phyloP scores from a whole-genome alignment of 352 stramenopile species.

The Pseudoperonospora humuli region DNA sequence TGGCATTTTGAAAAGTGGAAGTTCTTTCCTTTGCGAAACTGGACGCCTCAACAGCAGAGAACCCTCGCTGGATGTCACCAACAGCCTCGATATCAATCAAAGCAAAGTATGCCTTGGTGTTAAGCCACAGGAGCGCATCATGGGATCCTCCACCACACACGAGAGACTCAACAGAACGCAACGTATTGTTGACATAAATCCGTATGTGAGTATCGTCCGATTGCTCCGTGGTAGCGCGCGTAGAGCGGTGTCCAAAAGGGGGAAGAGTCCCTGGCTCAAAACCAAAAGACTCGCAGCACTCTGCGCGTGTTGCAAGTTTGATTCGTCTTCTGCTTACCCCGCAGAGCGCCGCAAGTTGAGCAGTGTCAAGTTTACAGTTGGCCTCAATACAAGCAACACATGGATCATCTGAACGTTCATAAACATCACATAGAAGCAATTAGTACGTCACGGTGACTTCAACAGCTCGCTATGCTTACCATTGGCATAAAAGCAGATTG shows the following conservation, averaged over 20 bases:
- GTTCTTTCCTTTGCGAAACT: too few species aligned
- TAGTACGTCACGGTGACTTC: background rate
- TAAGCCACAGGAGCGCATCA: too few species aligned
- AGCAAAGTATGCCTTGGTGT: too few species aligned
- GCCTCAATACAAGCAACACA: conserved; percentile 54
- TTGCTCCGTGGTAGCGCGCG: background rate
- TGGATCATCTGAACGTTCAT: conserved; percentile 27
- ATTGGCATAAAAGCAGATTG: conserved; percentile 26
- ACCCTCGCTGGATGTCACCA: too few species aligned
- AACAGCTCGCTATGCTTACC: conserved; percentile 7
- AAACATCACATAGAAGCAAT: background rate
- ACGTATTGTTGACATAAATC: conserved; percentile 36
- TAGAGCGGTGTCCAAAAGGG: conserved; percentile 28
- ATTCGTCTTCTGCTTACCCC: conserved; percentile 51
- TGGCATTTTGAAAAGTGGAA: too few species aligned
- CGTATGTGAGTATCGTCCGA: conserved; percentile 7
- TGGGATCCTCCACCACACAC: too few species aligned
- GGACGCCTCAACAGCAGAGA: too few species aligned
- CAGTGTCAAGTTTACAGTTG: conserved; percentile 50
- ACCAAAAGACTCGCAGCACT: conserved; percentile 54
- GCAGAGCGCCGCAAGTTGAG: conserved; percentile 38
- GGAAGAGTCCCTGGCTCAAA: too few species aligned
- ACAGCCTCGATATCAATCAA: too few species aligned
- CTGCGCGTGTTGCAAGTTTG: conserved; percentile 50
- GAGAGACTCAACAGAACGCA: too few species aligned